These are phyloP conservation scores for Chlorella vulgaris DNA, from an alignment of 139 green algal genomes.

Conservation along the genomic window DNA sequence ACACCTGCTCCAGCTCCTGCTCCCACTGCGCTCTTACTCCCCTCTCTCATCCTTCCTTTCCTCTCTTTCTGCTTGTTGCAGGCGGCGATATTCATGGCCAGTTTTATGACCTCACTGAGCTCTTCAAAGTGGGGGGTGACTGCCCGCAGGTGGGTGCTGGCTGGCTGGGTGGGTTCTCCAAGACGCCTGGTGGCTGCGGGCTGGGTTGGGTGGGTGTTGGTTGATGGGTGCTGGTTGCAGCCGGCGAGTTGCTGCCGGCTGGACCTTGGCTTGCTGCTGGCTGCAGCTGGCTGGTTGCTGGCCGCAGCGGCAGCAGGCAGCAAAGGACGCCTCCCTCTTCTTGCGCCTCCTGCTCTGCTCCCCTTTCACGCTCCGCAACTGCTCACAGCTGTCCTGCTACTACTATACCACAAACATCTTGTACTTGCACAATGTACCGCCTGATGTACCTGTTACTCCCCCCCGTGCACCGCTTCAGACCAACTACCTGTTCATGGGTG, in stretches of 20 bases:
- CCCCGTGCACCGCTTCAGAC: constrained; percentile 54
- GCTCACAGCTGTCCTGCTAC: too few relatives aligned
- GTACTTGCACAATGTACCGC: too few relatives aligned
- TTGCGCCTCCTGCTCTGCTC: too few relatives aligned
- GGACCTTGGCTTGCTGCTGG: too few relatives aligned
- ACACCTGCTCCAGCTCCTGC: background rate
- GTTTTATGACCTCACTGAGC: constrained; percentile 97
- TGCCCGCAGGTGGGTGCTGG: constrained; percentile 68
- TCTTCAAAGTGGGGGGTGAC: constrained; percentile 98
- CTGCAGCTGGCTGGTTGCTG: too few relatives aligned
- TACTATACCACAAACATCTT: too few relatives aligned
- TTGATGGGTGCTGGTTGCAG: background rate
- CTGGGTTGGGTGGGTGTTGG: background rate
- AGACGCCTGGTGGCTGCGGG: background rate
- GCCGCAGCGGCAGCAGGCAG: too few relatives aligned
- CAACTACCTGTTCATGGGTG: constrained; percentile 99
- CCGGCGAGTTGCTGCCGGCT: too few relatives aligned
- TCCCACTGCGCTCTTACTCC: background rate
- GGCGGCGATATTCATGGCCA: constrained; percentile 97
- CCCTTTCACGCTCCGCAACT: too few relatives aligned
- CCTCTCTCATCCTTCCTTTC: background rate
- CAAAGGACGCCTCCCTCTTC: too few relatives aligned
- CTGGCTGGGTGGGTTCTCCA: too few relatives aligned
- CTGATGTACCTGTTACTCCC: background rate
- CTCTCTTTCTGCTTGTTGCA: constrained; percentile 34